Base-by-base conservation (phyloP, 2,329 filamentous ascomycete genomes). In the Elsinoe necatrix region DNA sequence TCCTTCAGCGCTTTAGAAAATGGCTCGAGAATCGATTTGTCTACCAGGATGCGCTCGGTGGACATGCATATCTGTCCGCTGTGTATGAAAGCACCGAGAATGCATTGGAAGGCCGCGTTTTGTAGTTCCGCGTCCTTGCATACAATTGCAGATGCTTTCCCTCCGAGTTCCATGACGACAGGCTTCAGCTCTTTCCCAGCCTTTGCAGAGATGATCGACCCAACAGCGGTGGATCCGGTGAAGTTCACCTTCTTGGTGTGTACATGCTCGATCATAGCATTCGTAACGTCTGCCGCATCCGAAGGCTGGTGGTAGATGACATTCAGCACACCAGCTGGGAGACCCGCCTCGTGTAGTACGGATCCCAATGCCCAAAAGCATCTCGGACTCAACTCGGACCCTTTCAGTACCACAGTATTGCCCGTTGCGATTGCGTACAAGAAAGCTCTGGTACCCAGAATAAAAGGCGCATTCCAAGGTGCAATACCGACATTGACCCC, bases 31-130 rank as follows among this genome's bases (percentile, higher is more conserved):
- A 86, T 71, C 35, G 72, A 71, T 54, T 75, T 74, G 66, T 83
- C 78, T 18, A 85, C 80, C 14, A 84, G 66, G 60, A 92, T 84
- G 23, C 83, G 80, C 72, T 93, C 89, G 0, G 88, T 93, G 12
- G 80, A 79, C 88, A 95, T 93, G 76, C 88, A 93, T n/a, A 61
- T 57, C 50, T 62, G 61, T 6, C 62, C 59, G 16, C 48, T 50
- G 45, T 59, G 56, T 3, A 57, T 11, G 16, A 58, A 52, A 47
- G 54, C 57, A 37, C 56, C 57, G 9, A 60, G 35, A 16, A 48
- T 35, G 27, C 59, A 57, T 39, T 57, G 54, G 12, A 48, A 42
- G 21, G 64, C 56, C 4, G 65, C 64, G 27, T 61, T 58, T 16
- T 71, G 68, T 14, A 75, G 57, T 42, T 73, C 65, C 2, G 71